Percentiles rank a stretch among this genome's conserved stretches.
Conservation (phyloP, 805 yeast species). For the Saturnispora saitoi region DNA sequence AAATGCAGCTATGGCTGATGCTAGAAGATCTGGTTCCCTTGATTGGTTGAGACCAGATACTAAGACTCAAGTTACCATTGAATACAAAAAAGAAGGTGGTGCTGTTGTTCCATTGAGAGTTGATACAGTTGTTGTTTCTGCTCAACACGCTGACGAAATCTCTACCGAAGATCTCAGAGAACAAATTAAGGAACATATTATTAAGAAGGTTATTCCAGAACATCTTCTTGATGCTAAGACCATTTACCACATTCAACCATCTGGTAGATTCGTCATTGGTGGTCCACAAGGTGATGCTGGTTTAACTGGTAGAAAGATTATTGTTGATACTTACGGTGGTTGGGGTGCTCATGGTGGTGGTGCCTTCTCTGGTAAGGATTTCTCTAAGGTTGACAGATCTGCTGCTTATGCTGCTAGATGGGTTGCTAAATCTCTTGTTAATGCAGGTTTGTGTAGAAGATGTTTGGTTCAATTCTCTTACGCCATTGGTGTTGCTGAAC, state of each 20-base stretch:
- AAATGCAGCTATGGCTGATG: conserved; percentile 93
- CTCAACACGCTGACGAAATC: conserved; percentile 96
- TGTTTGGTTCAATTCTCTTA: conserved; percentile 97
- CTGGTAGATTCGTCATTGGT: conserved; percentile 99
- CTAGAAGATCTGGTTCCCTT: conserved; percentile 92
- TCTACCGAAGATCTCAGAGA: conserved; percentile 85
- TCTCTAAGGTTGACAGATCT: conserved; percentile 98
- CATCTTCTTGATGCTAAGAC: conserved; percentile 90
- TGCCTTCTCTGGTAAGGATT: conserved; percentile 99
- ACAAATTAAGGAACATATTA: conserved; percentile 67
- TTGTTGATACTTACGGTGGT: conserved; percentile 99
- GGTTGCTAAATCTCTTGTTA: conserved; percentile 97
- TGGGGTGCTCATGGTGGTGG: conserved; percentile 99
- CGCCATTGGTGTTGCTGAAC: conserved; percentile 99
- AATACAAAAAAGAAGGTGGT: conserved; percentile 89
- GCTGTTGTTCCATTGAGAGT: conserved; percentile 94
- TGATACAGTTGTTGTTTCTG: conserved; percentile 94
- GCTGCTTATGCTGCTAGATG: conserved; percentile 99
- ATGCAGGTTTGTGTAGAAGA: conserved; percentile 93
- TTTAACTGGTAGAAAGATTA: conserved; percentile 98
- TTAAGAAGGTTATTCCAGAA: conserved; percentile 89
- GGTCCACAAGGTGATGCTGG: conserved; percentile 99
- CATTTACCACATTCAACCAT: conserved; percentile 96
- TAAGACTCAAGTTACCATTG: conserved; percentile 98
- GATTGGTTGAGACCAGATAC: conserved; percentile 99